phyloP scores from a whole-genome alignment of 495 filamentous ascomycete species.

The Penicillium daleae region DNA sequence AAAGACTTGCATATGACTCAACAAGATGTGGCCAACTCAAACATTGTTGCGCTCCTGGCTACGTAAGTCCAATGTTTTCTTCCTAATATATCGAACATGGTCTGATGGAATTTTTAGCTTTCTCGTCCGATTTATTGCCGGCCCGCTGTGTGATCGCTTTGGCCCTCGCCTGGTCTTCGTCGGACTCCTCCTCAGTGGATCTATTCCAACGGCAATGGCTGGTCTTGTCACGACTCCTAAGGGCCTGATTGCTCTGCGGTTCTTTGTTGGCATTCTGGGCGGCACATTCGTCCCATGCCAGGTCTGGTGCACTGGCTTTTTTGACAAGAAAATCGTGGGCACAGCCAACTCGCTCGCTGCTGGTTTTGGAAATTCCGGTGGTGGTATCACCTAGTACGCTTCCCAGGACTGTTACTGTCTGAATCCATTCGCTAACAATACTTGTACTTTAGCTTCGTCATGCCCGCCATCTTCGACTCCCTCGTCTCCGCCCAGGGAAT shows the following conservation, averaged over 20 bases:
- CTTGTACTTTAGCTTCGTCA: conserved; percentile 67
- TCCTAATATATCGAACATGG: background rate
- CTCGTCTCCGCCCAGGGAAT: conserved; percentile 64
- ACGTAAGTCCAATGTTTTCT: conserved; percentile 58
- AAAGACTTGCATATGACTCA: conserved; percentile 74
- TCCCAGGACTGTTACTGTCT: background rate
- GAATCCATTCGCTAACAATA: conserved; percentile 6
- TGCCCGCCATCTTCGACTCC: conserved; percentile 89
- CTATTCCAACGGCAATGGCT: conserved; percentile 82
- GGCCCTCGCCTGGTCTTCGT: conserved; percentile 85
- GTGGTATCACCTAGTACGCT: conserved; percentile 71
- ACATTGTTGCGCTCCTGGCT: conserved; percentile 82
- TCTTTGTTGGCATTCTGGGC: conserved; percentile 93
- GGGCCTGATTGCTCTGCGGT: conserved; percentile 78
- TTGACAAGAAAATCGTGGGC: conserved; percentile 93
- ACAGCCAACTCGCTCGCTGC: conserved; percentile 86
- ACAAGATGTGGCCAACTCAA: conserved; percentile 83
- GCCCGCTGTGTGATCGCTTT: conserved; percentile 82
- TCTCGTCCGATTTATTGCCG: conserved; percentile 78
- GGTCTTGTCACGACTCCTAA: conserved; percentile 71
- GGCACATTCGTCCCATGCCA: conserved; percentile 93
- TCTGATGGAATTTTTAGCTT: conserved; percentile 59
- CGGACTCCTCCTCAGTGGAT: conserved; percentile 69
- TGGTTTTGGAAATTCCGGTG: conserved; percentile 88
- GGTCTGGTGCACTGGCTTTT: conserved; percentile 94